Conservation (phyloP, 2,329 filamentous ascomycete genomes). For the Anthostomella pinea region DNA sequence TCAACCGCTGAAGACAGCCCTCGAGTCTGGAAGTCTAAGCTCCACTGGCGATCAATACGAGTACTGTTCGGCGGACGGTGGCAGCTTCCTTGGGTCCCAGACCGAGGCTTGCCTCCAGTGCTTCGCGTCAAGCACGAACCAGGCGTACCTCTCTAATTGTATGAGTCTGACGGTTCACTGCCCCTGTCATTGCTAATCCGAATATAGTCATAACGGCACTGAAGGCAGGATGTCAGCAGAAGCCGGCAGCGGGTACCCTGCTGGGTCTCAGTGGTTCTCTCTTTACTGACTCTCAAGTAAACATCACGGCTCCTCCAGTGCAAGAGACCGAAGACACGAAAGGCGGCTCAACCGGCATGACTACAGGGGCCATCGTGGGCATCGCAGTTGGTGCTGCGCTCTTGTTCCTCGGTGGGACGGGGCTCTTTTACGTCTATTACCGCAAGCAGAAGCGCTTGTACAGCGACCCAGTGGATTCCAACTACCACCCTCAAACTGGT, state of each 20-base stretch:
- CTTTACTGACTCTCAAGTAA: conserved; percentile 38
- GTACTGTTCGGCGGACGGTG: conserved; percentile 42
- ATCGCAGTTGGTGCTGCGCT: conserved; percentile 48
- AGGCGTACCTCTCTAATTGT: conserved; percentile 50
- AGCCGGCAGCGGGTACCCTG: conserved; percentile 35
- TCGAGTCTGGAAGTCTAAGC: conserved; percentile 34
- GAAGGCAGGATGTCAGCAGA: conserved; percentile 46
- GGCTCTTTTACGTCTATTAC: conserved; percentile 48
- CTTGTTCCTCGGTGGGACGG: conserved; percentile 39
- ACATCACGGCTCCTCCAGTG: conserved; percentile 36
- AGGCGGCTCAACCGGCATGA: conserved; percentile 34
- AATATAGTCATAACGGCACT: conserved; percentile 46
- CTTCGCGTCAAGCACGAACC: conserved; percentile 37
- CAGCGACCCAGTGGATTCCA: conserved; percentile 25
- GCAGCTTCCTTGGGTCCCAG: conserved; percentile 29
- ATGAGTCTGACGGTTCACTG: conserved; percentile 17
- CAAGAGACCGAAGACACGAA: conserved; percentile 23
- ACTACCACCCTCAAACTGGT: conserved; percentile 20
- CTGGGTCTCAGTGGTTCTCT: conserved; percentile 42
- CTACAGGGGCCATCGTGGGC: conserved; percentile 50
- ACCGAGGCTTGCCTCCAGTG: conserved; percentile 42
- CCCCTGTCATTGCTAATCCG: conserved; percentile 6
- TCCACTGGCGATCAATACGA: conserved; percentile 29
- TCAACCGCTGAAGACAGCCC: conserved; percentile 35
- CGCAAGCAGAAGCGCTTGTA: conserved; percentile 39